Conservation (phyloP, 805 yeast species). For the Pichia ethanolica region DNA sequence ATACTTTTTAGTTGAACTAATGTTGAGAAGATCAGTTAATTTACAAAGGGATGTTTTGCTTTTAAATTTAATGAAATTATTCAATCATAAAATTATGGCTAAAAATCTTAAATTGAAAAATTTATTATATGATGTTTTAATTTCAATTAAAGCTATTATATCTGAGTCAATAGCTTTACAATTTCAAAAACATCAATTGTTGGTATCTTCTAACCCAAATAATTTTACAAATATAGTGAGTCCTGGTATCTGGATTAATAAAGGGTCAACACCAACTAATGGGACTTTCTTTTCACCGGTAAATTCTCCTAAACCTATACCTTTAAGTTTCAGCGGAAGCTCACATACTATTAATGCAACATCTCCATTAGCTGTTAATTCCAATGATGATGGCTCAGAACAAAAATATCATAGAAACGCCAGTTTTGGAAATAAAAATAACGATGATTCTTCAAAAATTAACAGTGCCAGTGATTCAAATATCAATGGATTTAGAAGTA, state of each 20-base stretch:
- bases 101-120: slow-evolving; percentile 44
- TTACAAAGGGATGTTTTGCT: slow-evolving; percentile 39
- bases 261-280: slow-evolving; percentile 17
- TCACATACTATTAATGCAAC: neutral
- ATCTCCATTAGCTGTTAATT: neutral
- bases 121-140: slow-evolving; percentile 49
- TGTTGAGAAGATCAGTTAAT: slow-evolving; percentile 34
- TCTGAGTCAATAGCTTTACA: slow-evolving; percentile 22
- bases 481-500: too few species aligned
- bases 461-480: too few species aligned
- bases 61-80: slow-evolving; percentile 38
- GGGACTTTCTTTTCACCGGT: slow-evolving; percentile 20
- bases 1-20: slow-evolving; percentile 38
- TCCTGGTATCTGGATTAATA: slow-evolving; percentile 8
- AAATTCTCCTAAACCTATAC: slow-evolving; percentile 3
- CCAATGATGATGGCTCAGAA: too few species aligned
- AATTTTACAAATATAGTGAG: neutral
- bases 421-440: too few species aligned
- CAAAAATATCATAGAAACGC: too few species aligned
- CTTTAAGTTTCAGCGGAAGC: neutral
- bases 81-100: slow-evolving; percentile 37
- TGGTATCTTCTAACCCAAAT: neutral
- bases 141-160: slow-evolving; percentile 40
- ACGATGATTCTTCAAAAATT: too few species aligned
- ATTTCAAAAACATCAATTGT: slow-evolving; percentile 6